phyloP scores from a whole-genome alignment of 768 basidiomycete genomes.

The Podaxis sp. region DNA sequence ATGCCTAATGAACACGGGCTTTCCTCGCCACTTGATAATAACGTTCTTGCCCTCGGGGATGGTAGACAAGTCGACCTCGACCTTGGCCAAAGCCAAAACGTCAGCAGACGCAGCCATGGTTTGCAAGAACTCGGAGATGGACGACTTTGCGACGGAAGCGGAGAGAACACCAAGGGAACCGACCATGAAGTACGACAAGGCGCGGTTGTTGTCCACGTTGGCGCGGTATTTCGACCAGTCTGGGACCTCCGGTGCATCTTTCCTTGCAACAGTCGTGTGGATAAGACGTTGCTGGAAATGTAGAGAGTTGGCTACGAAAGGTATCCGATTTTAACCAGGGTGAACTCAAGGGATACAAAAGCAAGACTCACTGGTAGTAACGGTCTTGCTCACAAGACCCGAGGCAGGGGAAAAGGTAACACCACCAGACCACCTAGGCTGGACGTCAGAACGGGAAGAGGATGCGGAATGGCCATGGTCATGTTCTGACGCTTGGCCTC shows the following conservation, averaged over 20 bases:
- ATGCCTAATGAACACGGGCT: slow-evolving; percentile 99
- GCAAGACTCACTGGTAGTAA: slow-evolving; percentile 52
- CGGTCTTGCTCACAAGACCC: slow-evolving; percentile 65
- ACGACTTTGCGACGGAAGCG: slow-evolving; percentile 92
- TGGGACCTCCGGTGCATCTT: slow-evolving; percentile 80
- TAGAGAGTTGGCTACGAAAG: slow-evolving; percentile 44
- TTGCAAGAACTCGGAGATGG: slow-evolving; percentile 89
- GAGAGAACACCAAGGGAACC: slow-evolving; percentile 91
- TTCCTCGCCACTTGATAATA: slow-evolving; percentile 99
- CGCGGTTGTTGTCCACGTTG: slow-evolving; percentile 64
- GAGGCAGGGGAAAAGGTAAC: slow-evolving; percentile 41
- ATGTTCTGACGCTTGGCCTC: slow-evolving; percentile 59
- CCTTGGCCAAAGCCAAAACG: slow-evolving; percentile 96
- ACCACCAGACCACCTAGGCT: slow-evolving; percentile 64
- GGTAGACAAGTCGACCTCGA: slow-evolving; percentile 84
- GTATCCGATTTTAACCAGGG: slow-evolving; percentile 4
- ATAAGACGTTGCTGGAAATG: slow-evolving; percentile 68
- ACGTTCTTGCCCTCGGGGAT: slow-evolving; percentile 99
- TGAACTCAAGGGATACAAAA: slow-evolving; percentile 12
- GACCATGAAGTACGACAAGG: slow-evolving; percentile 87
- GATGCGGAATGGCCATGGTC: slow-evolving; percentile 49
- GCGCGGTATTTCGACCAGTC: slow-evolving; percentile 83
- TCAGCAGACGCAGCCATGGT: slow-evolving; percentile 98
- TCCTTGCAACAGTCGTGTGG: slow-evolving; percentile 69
- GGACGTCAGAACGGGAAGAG: slow-evolving; percentile 58